Evolutionary conservation across 179 eudicot species (phyloP), one percentile per base, ranked within the genome.

Genomic region (Silene coronaria): DNA sequence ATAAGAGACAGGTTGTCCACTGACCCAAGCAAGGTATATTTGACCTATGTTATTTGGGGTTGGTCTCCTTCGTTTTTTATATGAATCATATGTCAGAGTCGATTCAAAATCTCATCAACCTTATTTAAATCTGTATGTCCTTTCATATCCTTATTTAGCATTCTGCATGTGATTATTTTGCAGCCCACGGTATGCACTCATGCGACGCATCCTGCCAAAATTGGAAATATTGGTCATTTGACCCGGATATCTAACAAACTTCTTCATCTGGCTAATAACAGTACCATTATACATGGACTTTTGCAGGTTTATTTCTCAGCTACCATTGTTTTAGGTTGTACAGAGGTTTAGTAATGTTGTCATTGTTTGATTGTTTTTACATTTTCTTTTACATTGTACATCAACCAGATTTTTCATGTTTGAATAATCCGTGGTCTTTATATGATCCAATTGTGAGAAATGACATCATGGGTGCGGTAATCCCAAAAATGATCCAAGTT

Each of bases 191-290:
- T 88, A 22, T 68, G 91, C 71, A 80, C 79, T 67, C 92, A 86
- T 75, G 98, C 86, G 66, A 87, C 85, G 79, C 36, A 78, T 22
- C 86, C 90, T 22, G 92, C 92, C 26, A 88, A 90, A 84, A 85
- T 90, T 51, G 98, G 98, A 67, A 90, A 87, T 81, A 90, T 90
- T 86, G 98, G 98, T 63, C 98, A 94, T 84, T 51, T 90, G 73
- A 94, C 98, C 30, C 96, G 91, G 53, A 89, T 94, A 84, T 86
- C 96, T 63, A 94, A 91, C 90, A 94, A 90, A 81, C 89, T 94
- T 82, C 81, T 88, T 62, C 89, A 89, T 82, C 62, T 89, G 70
- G 91, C 88, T 74, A 90, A 84, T 76, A 80, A 76, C 72, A 87
- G 85, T 70, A 81, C 78, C 45, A 85, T 81, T 61, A 79, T 91